Evolutionary conservation across 2,329 filamentous ascomycete genomes (phyloP).

Genomic region (Ambrosiella xylebori): DNA sequence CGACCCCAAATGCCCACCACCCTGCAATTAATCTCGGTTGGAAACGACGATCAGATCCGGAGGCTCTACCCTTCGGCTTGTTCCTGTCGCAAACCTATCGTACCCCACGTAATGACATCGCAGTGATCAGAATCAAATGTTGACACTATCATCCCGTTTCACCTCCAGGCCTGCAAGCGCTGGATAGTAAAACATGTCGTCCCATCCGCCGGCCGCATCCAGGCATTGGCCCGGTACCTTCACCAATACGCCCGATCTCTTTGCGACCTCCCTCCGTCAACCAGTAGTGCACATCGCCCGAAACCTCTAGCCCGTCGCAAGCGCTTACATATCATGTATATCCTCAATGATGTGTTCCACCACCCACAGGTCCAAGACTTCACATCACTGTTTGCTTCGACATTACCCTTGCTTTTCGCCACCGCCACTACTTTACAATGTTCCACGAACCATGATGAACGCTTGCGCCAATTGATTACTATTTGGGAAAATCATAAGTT

Average conservation of each 20-base stretch:
- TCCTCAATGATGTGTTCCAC: constrained; percentile 63
- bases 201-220: constrained; percentile 46
- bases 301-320: constrained; percentile 31
- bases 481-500: constrained; percentile 56
- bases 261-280: not conserved
- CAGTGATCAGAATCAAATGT: constrained; percentile 21
- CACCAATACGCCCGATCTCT: constrained; percentile 41
- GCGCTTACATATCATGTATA: constrained; percentile 58
- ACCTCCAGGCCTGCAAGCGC: constrained; percentile 60
- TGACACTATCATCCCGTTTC: constrained; percentile 17
- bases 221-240: constrained; percentile 57
- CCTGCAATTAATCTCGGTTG: not conserved
- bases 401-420: constrained; percentile 30
- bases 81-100: not conserved
- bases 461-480: constrained; percentile 45
- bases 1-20: constrained; percentile 10
- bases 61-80: constrained; percentile 13
- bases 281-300: not conserved
- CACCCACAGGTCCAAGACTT: constrained; percentile 26
- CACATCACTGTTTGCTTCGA: not conserved
- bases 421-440: constrained; percentile 38
- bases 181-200: constrained; percentile 64
- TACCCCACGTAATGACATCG: constrained; percentile 1
- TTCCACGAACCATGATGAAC: constrained; percentile 47
- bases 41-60: not conserved